Evolutionary conservation across 306 rosid species (phyloP), one percentile per base, ranked within the genome.

Genomic region (Morella rubra): DNA sequence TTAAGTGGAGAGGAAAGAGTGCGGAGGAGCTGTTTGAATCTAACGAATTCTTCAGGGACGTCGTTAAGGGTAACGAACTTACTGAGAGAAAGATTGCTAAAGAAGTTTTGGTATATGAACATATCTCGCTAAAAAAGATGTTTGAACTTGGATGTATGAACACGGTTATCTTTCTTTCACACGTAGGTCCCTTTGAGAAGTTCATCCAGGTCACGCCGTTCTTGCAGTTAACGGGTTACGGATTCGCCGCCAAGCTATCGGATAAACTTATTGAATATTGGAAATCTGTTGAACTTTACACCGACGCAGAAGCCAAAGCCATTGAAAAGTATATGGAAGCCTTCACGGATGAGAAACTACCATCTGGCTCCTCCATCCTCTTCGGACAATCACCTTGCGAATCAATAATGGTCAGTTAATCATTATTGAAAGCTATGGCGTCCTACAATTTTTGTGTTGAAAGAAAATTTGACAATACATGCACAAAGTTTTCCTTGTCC

Each of bases 181-280:
- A 81, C 74, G 59, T 50, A 93, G 98, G 93, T 7, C 86, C 91
- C 0, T 93, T 85, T 75, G 96, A 93, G 87, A 93, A 87, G 69
- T 68, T 91, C 20, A 91, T 82, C 3, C 66, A 82, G 54, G 86
- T 88, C 7, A 84, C 91, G 0, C 81, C 81, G 80, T 61, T 91
- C 47, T 69, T 77, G 76, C 86, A 87, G 0, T 49, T 94, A 16
- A 68, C 85, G 3, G 98, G 96, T 53, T 55, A 46, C n/a, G 89
- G 87, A 74, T 94, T 86, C 56, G 84, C 86, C 0, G 84, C 80
- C 80, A 94, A 86, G 71, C 93, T 93, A 0, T 47, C 96, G 1
- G 93, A 94, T 60, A 94, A 90, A 27, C 87, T 96, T 27, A 83
- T 60, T 15, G 89, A 80, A 4, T 80, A 80, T 64, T 82, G 92